A percentile compares a stretch with the other conserved stretches of the same genome.
Evolutionary conservation across 2,329 filamentous ascomycete genomes (phyloP).

Genomic region (Chrysosporium keratinophilum): DNA sequence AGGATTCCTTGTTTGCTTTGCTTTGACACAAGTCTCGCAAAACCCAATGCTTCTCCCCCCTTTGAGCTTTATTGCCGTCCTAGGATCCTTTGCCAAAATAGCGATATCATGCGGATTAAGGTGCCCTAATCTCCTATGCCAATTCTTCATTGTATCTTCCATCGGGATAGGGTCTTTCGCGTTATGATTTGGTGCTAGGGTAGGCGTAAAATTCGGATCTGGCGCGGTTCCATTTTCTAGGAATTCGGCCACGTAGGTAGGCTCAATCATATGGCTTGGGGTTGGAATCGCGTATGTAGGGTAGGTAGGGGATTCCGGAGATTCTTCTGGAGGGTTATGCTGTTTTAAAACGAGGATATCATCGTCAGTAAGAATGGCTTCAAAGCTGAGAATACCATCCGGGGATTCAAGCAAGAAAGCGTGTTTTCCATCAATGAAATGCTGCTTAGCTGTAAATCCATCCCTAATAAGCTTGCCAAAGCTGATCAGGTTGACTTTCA

Average conservation of each 20-base stretch:
- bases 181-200: background rate
- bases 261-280: background rate
- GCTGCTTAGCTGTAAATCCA: background rate
- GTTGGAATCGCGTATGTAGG: background rate
- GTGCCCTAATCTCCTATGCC: conserved; percentile 1
- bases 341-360: background rate
- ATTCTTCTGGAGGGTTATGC: too few relatives aligned
- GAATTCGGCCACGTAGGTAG: background rate
- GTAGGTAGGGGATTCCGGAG: background rate
- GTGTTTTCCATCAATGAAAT: background rate
- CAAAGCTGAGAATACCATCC: background rate
- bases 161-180: background rate
- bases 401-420: background rate
- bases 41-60: background rate
- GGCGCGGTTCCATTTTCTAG: background rate
- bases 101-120: background rate
- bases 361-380: background rate
- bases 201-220: background rate
- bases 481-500: background rate
- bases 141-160: background rate
- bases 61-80: background rate
- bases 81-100: background rate
- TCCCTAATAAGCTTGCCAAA: background rate
- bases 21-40: background rate
- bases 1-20: background rate